Conservation (phyloP, 805 yeast genomes). For the Cyberlindnera euphorbiae region DNA sequence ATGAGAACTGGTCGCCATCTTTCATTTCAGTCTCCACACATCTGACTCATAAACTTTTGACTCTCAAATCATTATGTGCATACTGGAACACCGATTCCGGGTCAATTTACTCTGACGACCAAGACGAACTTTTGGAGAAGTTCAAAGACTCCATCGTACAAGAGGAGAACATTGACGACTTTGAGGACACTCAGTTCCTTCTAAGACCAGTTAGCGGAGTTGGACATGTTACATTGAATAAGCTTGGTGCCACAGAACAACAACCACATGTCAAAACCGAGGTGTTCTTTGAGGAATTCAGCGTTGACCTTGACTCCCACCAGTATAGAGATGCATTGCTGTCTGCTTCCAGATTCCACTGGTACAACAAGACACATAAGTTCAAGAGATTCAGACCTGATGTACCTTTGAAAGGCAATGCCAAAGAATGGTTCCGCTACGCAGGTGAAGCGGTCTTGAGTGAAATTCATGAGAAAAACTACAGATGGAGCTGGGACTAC, state of each 20-base stretch:
- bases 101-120: constrained; percentile 44
- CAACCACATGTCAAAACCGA: constrained; percentile 70
- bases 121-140: constrained; percentile 41
- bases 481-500: constrained; percentile 86
- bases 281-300: constrained; percentile 80
- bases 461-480: constrained; percentile 77
- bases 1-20: constrained; percentile 77
- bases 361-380: constrained; percentile 71
- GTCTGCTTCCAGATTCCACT: constrained; percentile 76
- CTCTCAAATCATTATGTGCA: constrained; percentile 66
- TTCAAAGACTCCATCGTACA: constrained; percentile 43
- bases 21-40: constrained; percentile 69
- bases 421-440: constrained; percentile 77
- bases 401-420: constrained; percentile 48
- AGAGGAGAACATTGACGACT: constrained; percentile 27
- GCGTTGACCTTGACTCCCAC: constrained; percentile 76
- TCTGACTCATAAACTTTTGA: constrained; percentile 70
- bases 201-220: constrained; percentile 85
- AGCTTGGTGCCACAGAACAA: constrained; percentile 64
- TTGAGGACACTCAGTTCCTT: constrained; percentile 45
- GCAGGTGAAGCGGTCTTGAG: constrained; percentile 70
- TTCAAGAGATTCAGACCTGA: constrained; percentile 69
- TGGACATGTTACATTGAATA: constrained; percentile 79
- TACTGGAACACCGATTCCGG: constrained; percentile 77
- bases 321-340: constrained; percentile 81